These are phyloP conservation scores for Aspergillus ochraceoroseus DNA, from an alignment of 2,329 filamentous ascomycete species.

Conservation along the genomic window DNA sequence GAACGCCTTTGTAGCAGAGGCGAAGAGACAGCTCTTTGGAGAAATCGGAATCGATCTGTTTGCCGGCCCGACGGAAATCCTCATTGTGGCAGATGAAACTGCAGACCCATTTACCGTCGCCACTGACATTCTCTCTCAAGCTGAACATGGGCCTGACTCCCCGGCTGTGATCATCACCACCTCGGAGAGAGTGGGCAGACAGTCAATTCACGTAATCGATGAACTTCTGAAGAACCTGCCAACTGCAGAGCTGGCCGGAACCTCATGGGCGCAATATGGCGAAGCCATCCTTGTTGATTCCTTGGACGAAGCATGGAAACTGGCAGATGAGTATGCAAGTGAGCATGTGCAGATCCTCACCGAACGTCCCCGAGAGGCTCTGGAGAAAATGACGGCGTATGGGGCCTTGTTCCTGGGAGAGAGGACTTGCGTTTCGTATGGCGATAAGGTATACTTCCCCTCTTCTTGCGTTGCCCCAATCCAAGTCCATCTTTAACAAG, in stretches of 20 bases:
- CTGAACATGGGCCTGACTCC: slow-evolving; percentile 51
- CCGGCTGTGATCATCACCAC: slow-evolving; percentile 51
- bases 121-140: slow-evolving; percentile 48
- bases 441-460: slow-evolving; percentile 48
- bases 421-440: slow-evolving; percentile 52
- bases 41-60: slow-evolving; percentile 53
- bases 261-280: slow-evolving; percentile 46
- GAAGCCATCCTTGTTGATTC: slow-evolving; percentile 45
- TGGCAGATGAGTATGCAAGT: slow-evolving; percentile 48
- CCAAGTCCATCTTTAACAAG: background rate
- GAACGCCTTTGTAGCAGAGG: slow-evolving; percentile 54
- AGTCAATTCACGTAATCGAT: slow-evolving; percentile 39
- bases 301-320: slow-evolving; percentile 42
- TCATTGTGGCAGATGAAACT: slow-evolving; percentile 48
- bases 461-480: too few relatives aligned
- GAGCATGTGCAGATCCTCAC: slow-evolving; percentile 54
- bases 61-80: slow-evolving; percentile 52
- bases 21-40: slow-evolving; percentile 52
- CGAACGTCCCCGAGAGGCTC: slow-evolving; percentile 44
- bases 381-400: slow-evolving; percentile 51
- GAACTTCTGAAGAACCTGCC: slow-evolving; percentile 41
- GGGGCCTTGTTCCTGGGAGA: slow-evolving; percentile 51
- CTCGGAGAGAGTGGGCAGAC: slow-evolving; percentile 37
- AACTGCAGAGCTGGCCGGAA: slow-evolving; percentile 43
- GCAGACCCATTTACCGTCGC: slow-evolving; percentile 47